Base-by-base conservation (phyloP, 2,329 filamentous ascomycete species). In the Nectriaceae sp. region DNA sequence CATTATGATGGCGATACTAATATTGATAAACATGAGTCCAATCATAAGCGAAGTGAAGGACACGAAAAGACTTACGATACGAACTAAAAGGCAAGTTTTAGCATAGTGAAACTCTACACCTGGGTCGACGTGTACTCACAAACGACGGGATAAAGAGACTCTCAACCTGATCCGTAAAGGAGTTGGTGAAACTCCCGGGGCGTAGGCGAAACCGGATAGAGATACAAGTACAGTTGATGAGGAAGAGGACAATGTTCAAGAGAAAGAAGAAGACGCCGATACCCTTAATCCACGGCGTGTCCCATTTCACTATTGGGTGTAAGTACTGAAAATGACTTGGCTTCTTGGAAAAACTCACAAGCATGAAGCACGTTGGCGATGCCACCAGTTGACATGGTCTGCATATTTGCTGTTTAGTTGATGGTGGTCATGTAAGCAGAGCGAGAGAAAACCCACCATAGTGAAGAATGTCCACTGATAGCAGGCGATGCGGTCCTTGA, bases 391-490 rank as follows among this genome's bases (percentile, higher is more conserved):
- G 79, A 79, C 77, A 80, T 65, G 43, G 58, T 68, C 64, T 62
- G 16, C 42, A 33, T 21, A 36, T 29, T 29, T 29, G 24, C 13
- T 29, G 13, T 6, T 29, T 13, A 13, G 24, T 29, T 29, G 24
- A 29, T 29, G 24, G 24, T 13, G 24, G 6, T 29, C 24, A 6
- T 13, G n/a, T n/a, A n/a, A 35, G 16, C 37, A 43, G n/a, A 16
- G 18, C 8, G 15, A 4, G 10, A 13, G 13, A 33, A 21, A 24
- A 46, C 46, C 13, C 36, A 62, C 59, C 59, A 79, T 78, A 19
- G 88, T 89, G 61, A 91, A 93, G 77, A 85, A 93, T 0, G 88
- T 90, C 89, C 89, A 93, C 57, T 73, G 74, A 53, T 76, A 75
- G 50, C 76, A 81, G 35, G 71, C 73, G 49, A 82, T 75, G 29